Base-by-base conservation (phyloP, 345 rosid genomes). In the Cochlearia excelsa region DNA sequence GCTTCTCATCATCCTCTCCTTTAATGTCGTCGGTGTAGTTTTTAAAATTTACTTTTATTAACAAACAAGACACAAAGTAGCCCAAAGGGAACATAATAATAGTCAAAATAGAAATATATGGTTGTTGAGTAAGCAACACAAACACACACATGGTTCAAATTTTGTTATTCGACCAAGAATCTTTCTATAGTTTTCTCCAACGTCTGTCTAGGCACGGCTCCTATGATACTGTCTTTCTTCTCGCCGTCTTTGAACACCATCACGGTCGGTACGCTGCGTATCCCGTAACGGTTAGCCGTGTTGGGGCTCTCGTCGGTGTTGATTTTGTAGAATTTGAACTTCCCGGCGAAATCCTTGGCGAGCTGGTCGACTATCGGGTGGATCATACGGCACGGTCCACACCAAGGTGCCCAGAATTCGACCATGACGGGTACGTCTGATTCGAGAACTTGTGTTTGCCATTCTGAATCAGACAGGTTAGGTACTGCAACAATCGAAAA, bases 381-480 rank as follows among this genome's bases (percentile, higher is more conserved):
- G 37, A 86, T 82, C 81, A 86, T 74, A 47, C 84, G 79, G 76
- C 95, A 86, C 1, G 95, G 95, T 5, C 95, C 95, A 35, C 95
- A 86, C 90, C 95, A 86, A 0, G 95, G 90, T 11, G 90, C 95
- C 90, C 88, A 84, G 54, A 86, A 80, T 16, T 84, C 90, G 33
- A 86, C 86, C 43, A 86, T 26, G 4, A 86, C 90, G 0, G 95
- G 84, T 1, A 57, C 37, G 34, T 79, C 79, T 10, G 86, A 74
- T 39, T 82, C 73, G 3, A 86, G 82, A 50, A 86, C 87, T 30
- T 72, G 72, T 7, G 87, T 79, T 41, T 84, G 75, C 95, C 95
- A 86, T 51, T 80, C 75, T 63, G 60, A 56, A 55, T 86, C 88
- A 27, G 71, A 70, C 3, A 84, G 81, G 35, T 52, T 41, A 11